These are phyloP conservation scores for Metschnikowia corniflorae DNA, from an alignment of 805 yeast species.

Conservation along the genomic window DNA sequence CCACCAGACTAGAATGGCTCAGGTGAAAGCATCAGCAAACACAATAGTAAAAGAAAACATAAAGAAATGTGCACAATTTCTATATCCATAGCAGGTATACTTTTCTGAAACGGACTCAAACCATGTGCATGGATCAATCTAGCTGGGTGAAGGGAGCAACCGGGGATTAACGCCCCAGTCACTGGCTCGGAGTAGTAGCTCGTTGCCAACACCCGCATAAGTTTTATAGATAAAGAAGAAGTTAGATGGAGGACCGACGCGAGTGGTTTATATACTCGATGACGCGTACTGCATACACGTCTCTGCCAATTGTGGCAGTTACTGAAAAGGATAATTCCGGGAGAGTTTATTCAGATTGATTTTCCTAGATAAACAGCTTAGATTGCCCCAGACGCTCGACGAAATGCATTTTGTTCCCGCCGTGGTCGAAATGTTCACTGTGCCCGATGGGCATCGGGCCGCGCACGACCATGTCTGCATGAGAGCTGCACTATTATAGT, in stretches of 20 bases:
- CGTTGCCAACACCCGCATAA: constrained; percentile 16
- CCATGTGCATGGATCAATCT: constrained; percentile 38
- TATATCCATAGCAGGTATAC: constrained; percentile 40
- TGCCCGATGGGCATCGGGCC: constrained; percentile 14
- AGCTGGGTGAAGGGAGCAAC: constrained; percentile 28
- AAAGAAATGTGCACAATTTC: constrained; percentile 39
- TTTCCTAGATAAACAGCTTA: too few relatives aligned
- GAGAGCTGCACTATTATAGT: too few relatives aligned
- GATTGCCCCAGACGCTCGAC: too few relatives aligned
- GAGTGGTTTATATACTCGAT: constrained; percentile 1
- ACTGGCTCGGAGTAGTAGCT: constrained; percentile 12
- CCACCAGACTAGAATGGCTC: too few relatives aligned
- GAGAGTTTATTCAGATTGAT: too few relatives aligned
- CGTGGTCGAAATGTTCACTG: too few relatives aligned
- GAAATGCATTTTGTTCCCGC: too few relatives aligned
- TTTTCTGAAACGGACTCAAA: constrained; percentile 41
- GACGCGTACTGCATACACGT: too few relatives aligned
- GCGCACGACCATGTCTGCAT: constrained; percentile 17
- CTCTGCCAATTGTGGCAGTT: too few relatives aligned
- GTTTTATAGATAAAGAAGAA: constrained; percentile 5
- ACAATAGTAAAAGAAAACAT: background rate
- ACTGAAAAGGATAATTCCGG: too few relatives aligned
- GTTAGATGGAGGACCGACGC: background rate
- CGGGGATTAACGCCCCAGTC: constrained; percentile 7
- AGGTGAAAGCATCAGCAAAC: too few relatives aligned